Evolutionary conservation across 139 green algal species (phyloP).

Genomic region (Raphidocelis subcapitata): DNA sequence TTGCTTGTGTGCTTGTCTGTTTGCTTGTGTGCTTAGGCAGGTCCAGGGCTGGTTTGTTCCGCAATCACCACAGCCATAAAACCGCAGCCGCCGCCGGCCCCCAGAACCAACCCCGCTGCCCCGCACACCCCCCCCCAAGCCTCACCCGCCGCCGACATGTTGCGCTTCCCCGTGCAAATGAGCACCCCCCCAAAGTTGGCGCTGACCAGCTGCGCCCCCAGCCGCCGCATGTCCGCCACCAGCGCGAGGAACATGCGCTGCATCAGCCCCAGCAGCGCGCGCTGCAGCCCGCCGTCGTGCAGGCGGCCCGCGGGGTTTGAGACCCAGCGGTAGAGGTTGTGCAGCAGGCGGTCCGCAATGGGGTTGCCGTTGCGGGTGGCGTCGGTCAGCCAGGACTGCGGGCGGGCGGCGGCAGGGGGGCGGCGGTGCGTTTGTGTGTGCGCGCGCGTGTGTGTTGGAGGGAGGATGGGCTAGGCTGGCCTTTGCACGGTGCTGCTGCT

Average conservation of each 20-base stretch:
- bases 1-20: too few relatives aligned
- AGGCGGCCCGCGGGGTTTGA: conserved; percentile 56
- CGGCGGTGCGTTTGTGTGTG: too few relatives aligned
- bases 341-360: conserved; percentile 70
- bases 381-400: conserved; percentile 68
- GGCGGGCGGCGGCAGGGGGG: too few relatives aligned
- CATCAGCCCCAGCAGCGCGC: conserved; percentile 68
- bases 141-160: conserved; percentile 55
- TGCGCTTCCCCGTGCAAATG: conserved; percentile 82
- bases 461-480: too few relatives aligned
- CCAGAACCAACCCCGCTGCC: too few relatives aligned
- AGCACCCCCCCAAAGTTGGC: conserved; percentile 80
- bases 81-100: too few relatives aligned
- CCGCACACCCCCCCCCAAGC: too few relatives aligned
- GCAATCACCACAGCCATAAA: too few relatives aligned
- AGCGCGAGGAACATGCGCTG: conserved; percentile 60
- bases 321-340: conserved; percentile 86
- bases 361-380: conserved; percentile 63
- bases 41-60: too few relatives aligned
- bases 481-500: too few relatives aligned
- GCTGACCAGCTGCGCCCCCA: conserved; percentile 82
- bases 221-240: conserved; percentile 72
- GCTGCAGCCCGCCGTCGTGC: conserved; percentile 72
- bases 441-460: too few relatives aligned
- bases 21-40: too few relatives aligned